Evolutionary conservation across 768 basidiomycete genomes (phyloP), one percentile per base, ranked within the genome.

Genomic region (Austroboletus festivus): DNA sequence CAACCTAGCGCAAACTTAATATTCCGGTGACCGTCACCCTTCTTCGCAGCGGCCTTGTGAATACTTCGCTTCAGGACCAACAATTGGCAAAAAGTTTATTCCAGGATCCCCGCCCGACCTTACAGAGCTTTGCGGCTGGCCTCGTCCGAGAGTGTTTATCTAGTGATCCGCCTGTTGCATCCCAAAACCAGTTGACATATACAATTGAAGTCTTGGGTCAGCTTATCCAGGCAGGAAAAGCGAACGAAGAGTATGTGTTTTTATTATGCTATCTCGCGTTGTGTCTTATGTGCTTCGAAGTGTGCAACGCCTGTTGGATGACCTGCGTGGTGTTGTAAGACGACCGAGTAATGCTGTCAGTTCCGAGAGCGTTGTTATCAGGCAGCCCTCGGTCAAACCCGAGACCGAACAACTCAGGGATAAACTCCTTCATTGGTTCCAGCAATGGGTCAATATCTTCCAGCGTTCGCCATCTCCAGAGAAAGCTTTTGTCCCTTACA

Each of bases 371-470:
- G 58, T 60, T 22, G 56, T 68, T 43, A 58, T 67, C 41, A 74
- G 75, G 38, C 73, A 80, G 51, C 70, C 78, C 11, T 73, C 79
- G 5, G 75, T 73, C 35, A 83, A 86, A 61, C 79, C 85, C 3
- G 89, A 89, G 65, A 81, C 80, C 3, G 86, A 88, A 40, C 81
- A 85, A 52, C 72, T 90, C 48, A 76, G 86, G 30, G 85, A 89
- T 56, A 86, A 86, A 55, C 69, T 92, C 0, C 80, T 82, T 53
- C 73, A 80, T 44, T 89, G 85, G 83, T 91, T 91, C 73, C 88
- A 91, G 61, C 89, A 97, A 74, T 99, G 96, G 96, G 90, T 97
- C 55, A 77, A 78, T 42, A 88, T 97, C 54, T 98, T 92, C 75
- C 92, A 94, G 68, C 81, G 89, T 50, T 90, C 93, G 24, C 82